These are phyloP conservation scores for Fomitopsis palustris DNA, from an alignment of 1,284 basidiomycete genomes.

Conservation along the genomic window DNA sequence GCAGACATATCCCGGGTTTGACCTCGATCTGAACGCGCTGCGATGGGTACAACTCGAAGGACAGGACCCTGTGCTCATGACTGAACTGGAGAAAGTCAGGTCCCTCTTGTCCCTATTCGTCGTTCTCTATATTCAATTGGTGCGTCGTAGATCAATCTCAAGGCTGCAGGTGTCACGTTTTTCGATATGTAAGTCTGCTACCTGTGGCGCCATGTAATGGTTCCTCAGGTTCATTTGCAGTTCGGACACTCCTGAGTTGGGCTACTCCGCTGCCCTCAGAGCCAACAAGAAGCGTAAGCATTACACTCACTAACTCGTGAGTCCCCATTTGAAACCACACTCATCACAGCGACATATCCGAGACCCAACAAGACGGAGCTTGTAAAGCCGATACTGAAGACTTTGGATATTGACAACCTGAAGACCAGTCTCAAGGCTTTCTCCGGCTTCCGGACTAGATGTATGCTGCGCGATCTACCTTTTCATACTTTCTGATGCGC, in stretches of 20 bases:
- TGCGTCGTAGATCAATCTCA: constrained; percentile 63
- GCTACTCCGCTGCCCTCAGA: constrained; percentile 38
- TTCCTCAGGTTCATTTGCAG: too few relatives aligned
- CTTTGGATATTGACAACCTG: constrained; percentile 66
- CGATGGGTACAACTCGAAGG: constrained; percentile 77
- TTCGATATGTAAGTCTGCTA: constrained; percentile 74
- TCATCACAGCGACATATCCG: constrained; percentile 47
- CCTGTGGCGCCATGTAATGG: constrained; percentile 4
- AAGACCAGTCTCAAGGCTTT: constrained; percentile 71
- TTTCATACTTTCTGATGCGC: neutral
- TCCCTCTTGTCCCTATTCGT: constrained; percentile 12
- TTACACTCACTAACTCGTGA: neutral
- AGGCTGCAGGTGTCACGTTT: constrained; percentile 73
- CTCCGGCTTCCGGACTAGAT: constrained; percentile 67
- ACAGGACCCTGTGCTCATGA: constrained; percentile 68
- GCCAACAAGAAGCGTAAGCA: constrained; percentile 36
- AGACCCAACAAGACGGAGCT: constrained; percentile 54
- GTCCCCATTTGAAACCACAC: neutral
- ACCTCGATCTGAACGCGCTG: constrained; percentile 65
- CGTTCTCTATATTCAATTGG: neutral
- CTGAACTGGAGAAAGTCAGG: constrained; percentile 77
- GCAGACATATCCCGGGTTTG: constrained; percentile 36
- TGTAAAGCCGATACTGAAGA: constrained; percentile 60
- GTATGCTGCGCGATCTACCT: constrained; percentile 39
- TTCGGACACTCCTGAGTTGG: constrained; percentile 70